These are phyloP conservation scores for Colletotrichum incanum DNA, from an alignment of 2,329 filamentous ascomycete genomes.

Conservation along the genomic window DNA sequence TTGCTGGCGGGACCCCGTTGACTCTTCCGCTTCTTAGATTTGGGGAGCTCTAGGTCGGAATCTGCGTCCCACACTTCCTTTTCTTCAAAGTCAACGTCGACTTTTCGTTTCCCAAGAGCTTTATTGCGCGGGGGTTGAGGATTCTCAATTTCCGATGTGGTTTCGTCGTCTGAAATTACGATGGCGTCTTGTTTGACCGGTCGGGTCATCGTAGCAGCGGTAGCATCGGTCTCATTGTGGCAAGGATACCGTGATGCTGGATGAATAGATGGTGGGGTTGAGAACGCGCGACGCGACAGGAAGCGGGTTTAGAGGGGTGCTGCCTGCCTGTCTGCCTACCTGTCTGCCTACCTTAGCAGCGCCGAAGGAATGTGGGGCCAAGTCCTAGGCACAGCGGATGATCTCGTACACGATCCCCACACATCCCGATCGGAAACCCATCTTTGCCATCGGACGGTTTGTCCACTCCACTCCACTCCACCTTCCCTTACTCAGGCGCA, in stretches of 20 bases:
- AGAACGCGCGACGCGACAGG: slow-evolving; percentile 30
- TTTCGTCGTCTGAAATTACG: slow-evolving; percentile 32
- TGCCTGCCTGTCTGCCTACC: neutral
- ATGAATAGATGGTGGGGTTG: slow-evolving; percentile 5
- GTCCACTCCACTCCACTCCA: no score
- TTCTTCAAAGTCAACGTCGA: slow-evolving; percentile 54
- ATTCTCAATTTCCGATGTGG: slow-evolving; percentile 11
- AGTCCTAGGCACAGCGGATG: neutral
- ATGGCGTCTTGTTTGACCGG: slow-evolving; percentile 2
- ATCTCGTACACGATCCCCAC: no score
- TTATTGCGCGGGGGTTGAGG: slow-evolving; percentile 13
- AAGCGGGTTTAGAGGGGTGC: neutral
- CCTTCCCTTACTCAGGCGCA: no score
- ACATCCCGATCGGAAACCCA: neutral
- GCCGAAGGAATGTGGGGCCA: neutral
- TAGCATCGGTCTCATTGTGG: neutral
- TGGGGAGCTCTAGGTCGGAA: slow-evolving; percentile 72
- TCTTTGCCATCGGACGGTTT: neutral
- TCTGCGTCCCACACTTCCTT: slow-evolving; percentile 72
- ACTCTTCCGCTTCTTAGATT: slow-evolving; percentile 73
- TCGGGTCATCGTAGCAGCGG: slow-evolving; percentile 19
- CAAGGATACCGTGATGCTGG: neutral
- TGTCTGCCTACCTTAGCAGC: neutral
- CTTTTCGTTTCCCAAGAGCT: slow-evolving; percentile 56
- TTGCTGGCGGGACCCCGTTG: slow-evolving; percentile 62